Percentiles rank a stretch among this genome's conserved stretches.
Conservation (phyloP, 345 rosid species). For the Sisymbrium altissimum region DNA sequence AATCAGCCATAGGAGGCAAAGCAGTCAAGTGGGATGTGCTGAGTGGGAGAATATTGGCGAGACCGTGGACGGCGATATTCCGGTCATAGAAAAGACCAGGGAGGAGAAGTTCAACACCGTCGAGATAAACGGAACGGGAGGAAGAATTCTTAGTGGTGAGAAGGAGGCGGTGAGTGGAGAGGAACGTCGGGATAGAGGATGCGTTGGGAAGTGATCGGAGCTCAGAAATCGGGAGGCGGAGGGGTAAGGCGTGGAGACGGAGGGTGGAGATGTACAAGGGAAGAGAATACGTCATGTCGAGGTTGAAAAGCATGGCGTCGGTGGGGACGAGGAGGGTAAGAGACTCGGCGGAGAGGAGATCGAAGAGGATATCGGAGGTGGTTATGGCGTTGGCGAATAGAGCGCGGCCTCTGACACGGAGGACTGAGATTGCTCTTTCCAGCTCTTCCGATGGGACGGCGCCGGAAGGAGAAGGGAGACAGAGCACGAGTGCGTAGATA, state of each 20-base stretch:
- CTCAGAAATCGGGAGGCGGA: slow-evolving; percentile 33
- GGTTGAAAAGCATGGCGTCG: slow-evolving; percentile 36
- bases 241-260: slow-evolving; percentile 39
- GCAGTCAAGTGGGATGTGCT: not conserved
- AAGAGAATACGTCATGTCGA: slow-evolving; percentile 39
- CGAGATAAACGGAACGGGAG: not conserved
- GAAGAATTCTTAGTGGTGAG: slow-evolving; percentile 6
- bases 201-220: slow-evolving; percentile 24
- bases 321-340: slow-evolving; percentile 36
- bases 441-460: slow-evolving; percentile 32
- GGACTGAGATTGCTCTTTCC: slow-evolving; percentile 27
- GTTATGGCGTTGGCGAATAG: slow-evolving; percentile 44
- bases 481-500: not conserved
- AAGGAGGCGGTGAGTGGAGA: slow-evolving; percentile 26
- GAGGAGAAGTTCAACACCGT: slow-evolving; percentile 18
- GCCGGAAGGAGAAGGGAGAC: slow-evolving; percentile 12
- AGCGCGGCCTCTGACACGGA: slow-evolving; percentile 33
- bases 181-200: slow-evolving; percentile 31
- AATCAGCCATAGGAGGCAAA: not conserved
- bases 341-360: slow-evolving; percentile 34
- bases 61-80: slow-evolving; percentile 41
- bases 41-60: slow-evolving; percentile 23
- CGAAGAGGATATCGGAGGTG: slow-evolving; percentile 39
- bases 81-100: slow-evolving; percentile 34
- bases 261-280: slow-evolving; percentile 37